Evolutionary conservation across 2,329 filamentous ascomycete species (phyloP).

Genomic region (Hymenoscyphus fructigenus): DNA sequence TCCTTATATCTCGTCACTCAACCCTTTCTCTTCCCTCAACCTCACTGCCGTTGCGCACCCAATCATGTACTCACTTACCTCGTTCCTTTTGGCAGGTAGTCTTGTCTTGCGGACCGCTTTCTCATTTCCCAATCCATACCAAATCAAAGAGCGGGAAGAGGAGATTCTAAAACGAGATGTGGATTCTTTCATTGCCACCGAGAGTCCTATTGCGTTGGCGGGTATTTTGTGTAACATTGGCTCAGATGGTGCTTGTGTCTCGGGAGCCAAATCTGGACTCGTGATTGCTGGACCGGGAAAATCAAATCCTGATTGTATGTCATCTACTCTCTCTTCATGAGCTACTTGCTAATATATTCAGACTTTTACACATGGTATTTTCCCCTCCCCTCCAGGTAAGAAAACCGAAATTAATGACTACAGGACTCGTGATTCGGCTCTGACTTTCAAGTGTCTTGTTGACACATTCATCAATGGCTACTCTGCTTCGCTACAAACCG

Average conservation of each 20-base stretch:
- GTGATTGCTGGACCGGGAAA: slow-evolving; percentile 59
- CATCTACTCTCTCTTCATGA: neutral
- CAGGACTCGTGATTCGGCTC: slow-evolving; percentile 68
- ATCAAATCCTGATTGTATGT: slow-evolving; percentile 53
- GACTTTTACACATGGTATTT: slow-evolving; percentile 69
- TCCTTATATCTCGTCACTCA: slow-evolving; percentile 26
- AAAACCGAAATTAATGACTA: neutral
- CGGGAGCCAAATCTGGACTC: slow-evolving; percentile 49
- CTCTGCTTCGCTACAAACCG: slow-evolving; percentile 44
- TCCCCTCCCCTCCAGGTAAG: too few species aligned
- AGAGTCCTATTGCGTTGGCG: slow-evolving; percentile 51
- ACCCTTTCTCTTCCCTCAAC: slow-evolving; percentile 24
- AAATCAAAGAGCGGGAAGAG: slow-evolving; percentile 36
- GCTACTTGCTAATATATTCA: slow-evolving; percentile 34
- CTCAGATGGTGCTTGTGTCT: slow-evolving; percentile 49
- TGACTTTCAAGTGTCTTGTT: slow-evolving; percentile 67
- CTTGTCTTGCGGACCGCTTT: slow-evolving; percentile 52
- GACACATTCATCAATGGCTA: slow-evolving; percentile 62
- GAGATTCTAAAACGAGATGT: slow-evolving; percentile 48
- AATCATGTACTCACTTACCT: slow-evolving; percentile 52
- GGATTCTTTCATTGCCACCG: slow-evolving; percentile 52
- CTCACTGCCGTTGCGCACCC: slow-evolving; percentile 30
- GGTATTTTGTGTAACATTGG: slow-evolving; percentile 61
- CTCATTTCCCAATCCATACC: slow-evolving; percentile 43
- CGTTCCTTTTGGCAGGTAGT: slow-evolving; percentile 51